Percentiles rank a stretch among this genome's conserved stretches.
phyloP scores from a whole-genome alignment of 2,329 filamentous ascomycete species.

The Colletotrichum kahawae region DNA sequence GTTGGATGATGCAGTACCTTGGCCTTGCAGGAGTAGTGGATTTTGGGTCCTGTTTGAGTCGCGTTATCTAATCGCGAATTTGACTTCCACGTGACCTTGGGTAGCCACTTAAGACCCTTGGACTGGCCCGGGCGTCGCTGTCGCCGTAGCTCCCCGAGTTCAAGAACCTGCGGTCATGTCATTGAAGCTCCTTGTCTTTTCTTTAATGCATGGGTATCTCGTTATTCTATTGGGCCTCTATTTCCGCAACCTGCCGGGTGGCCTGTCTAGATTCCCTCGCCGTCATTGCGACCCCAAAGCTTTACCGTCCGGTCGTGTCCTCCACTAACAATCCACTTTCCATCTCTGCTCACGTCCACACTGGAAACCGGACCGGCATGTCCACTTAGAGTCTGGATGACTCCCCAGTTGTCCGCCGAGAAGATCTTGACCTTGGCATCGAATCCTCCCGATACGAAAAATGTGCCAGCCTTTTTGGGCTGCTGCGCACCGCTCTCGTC shows the following conservation, averaged over 20 bases:
- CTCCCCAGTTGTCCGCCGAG: conserved; percentile 93
- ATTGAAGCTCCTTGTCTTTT: background rate
- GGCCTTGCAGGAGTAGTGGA: background rate
- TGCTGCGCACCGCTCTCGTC: conserved; percentile 69
- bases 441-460: conserved; percentile 89
- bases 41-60: conserved; percentile 19
- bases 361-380: conserved; percentile 93
- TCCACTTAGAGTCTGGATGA: conserved; percentile 85
- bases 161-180: background rate
- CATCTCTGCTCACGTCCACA: conserved; percentile 85
- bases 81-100: background rate
- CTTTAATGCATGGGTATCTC: background rate
- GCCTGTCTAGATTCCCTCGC: conserved; percentile 51
- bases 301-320: conserved; percentile 96
- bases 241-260: background rate
- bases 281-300: conserved; percentile 89
- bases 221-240: conserved; percentile 14
- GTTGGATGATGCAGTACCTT: background rate
- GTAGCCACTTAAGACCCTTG: background rate
- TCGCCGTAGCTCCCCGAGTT: background rate
- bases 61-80: conserved; percentile 28
- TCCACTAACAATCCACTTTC: conserved; percentile 91
- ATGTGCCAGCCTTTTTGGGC: conserved; percentile 88
- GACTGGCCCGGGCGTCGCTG: background rate
- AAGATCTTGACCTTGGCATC: conserved; percentile 96